Evolutionary conservation across 164 flowering plant species (phyloP).

Genomic region (Platanus orientalis): DNA sequence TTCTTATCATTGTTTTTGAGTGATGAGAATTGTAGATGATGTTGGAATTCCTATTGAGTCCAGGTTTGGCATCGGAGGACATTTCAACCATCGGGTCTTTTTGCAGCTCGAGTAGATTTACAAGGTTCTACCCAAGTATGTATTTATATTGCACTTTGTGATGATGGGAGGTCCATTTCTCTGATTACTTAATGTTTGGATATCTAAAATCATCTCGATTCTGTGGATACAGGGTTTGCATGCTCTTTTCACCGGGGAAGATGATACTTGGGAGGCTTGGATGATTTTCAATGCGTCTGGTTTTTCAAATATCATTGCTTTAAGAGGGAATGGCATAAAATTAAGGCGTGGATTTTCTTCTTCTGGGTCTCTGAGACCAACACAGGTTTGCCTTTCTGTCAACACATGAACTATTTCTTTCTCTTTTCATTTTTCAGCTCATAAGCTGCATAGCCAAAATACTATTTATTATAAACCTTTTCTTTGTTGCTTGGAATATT

Average conservation of each 20-base stretch:
- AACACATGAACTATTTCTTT: too few species aligned
- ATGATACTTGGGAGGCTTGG: slow-evolving; percentile 99
- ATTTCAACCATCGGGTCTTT: slow-evolving; percentile 94
- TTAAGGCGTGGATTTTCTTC: slow-evolving; percentile 90
- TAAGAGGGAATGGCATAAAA: slow-evolving; percentile 67
- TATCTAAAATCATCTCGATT: background rate
- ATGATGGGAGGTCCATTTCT: background rate
- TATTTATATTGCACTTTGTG: slow-evolving; percentile 1
- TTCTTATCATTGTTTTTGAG: too few species aligned
- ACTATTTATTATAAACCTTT: too few species aligned
- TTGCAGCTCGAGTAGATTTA: slow-evolving; percentile 95
- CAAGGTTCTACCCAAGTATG: slow-evolving; percentile 81
- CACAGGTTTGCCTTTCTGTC: slow-evolving; percentile 50
- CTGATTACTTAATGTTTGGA: background rate
- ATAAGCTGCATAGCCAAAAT: too few species aligned
- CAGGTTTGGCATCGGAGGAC: slow-evolving; percentile 96
- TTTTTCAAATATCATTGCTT: slow-evolving; percentile 47
- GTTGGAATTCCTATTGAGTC: background rate
- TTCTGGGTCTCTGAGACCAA: slow-evolving; percentile 65
- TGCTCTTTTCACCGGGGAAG: slow-evolving; percentile 98
- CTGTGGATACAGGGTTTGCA: slow-evolving; percentile 67
- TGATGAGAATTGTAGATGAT: background rate
- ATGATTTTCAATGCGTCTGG: slow-evolving; percentile 72
- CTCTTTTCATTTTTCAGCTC: background rate
- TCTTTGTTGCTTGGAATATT: too few species aligned